These are phyloP conservation scores for Thelonectria olida DNA, from an alignment of 2,329 filamentous ascomycete species.

Conservation along the genomic window DNA sequence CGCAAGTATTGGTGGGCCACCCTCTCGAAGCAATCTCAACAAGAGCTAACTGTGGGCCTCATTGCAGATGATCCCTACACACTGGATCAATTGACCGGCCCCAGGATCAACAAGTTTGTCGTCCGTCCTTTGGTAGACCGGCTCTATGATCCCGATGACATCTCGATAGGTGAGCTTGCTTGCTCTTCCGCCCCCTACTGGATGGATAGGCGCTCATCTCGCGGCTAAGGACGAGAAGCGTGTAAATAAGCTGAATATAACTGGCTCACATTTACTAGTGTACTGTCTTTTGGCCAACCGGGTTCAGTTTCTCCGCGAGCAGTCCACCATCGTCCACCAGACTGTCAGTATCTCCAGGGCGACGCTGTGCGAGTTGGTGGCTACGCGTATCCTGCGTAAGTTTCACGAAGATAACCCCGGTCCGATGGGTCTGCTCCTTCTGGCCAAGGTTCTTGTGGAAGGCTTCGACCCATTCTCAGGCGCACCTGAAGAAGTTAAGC, in stretches of 20 bases:
- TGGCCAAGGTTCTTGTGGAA: conserved; percentile 75
- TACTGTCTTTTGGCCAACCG: conserved; percentile 78
- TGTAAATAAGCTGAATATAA: too few relatives aligned
- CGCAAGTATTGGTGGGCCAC: conserved; percentile 37
- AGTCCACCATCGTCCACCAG: conserved; percentile 72
- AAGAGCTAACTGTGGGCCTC: background rate
- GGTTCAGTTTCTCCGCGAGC: conserved; percentile 74
- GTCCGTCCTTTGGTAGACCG: conserved; percentile 75
- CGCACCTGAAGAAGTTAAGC: conserved; percentile 66
- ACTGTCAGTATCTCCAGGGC: conserved; percentile 75
- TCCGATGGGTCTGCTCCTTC: conserved; percentile 67
- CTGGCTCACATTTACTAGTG: conserved; percentile 46
- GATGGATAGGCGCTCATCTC: background rate
- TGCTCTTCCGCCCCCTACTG: background rate
- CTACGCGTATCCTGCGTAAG: conserved; percentile 72
- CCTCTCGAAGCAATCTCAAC: background rate
- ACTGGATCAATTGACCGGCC: conserved; percentile 71
- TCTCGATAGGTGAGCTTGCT: conserved; percentile 62
- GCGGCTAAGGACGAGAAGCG: too few relatives aligned
- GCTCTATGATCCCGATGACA: conserved; percentile 71
- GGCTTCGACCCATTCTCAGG: conserved; percentile 78
- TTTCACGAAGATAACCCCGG: conserved; percentile 75
- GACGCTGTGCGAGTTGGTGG: conserved; percentile 74
- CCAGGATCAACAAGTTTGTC: conserved; percentile 72
- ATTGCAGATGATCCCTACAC: conserved; percentile 53